phyloP scores from a whole-genome alignment of 768 basidiomycete species.

The Tulasnella sp. region DNA sequence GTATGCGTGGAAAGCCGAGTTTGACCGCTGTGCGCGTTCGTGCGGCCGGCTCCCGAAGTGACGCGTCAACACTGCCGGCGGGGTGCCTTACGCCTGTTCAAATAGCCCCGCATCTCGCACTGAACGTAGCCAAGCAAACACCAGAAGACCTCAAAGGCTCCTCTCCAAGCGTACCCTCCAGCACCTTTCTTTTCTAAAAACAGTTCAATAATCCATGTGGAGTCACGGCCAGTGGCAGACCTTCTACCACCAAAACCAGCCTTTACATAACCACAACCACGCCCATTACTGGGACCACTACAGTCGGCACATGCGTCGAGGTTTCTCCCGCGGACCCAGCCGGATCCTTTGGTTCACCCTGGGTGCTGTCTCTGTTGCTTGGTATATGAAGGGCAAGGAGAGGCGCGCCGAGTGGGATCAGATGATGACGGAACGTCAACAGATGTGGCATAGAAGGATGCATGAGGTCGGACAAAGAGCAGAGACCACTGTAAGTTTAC shows the following conservation, averaged over 20 bases:
- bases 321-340: background rate
- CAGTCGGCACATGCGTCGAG: background rate
- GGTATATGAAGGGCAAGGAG: slow-evolving; percentile 20
- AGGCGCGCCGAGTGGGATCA: background rate
- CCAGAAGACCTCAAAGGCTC: background rate
- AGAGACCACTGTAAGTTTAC: background rate
- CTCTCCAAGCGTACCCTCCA: background rate
- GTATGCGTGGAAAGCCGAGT: background rate
- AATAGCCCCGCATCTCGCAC: background rate
- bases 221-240: background rate
- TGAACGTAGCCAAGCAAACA: background rate
- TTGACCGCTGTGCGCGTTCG: background rate
- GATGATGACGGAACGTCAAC: background rate
- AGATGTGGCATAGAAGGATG: background rate
- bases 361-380: slow-evolving; percentile 16
- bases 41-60: background rate
- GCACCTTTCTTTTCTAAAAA: background rate
- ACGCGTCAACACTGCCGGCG: background rate
- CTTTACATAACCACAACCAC: background rate
- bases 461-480: background rate
- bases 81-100: background rate
- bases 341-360: slow-evolving; percentile 19
- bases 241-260: slow-evolving; percentile 5
- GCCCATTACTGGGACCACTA: background rate
- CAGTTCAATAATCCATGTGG: background rate